phyloP scores from a whole-genome alignment of 164 flowering plant genomes.

The Warburgia ugandensis region DNA sequence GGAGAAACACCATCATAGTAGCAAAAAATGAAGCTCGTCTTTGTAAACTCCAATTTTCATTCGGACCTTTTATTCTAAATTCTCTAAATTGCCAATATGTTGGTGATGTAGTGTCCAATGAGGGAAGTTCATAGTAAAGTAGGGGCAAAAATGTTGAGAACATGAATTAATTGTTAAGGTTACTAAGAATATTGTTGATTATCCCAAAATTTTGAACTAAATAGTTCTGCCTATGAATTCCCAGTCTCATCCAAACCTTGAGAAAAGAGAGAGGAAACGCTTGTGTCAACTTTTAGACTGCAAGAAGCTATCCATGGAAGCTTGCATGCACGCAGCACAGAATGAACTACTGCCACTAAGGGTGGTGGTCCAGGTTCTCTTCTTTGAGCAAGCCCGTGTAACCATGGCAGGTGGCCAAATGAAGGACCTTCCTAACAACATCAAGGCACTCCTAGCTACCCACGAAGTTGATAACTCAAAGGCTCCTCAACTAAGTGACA shows the following conservation, averaged over 20 bases:
- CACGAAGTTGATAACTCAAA: conserved; percentile 38
- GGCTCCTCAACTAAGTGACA: conserved; percentile 21
- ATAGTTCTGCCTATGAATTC: neutral
- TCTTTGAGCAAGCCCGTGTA: conserved; percentile 84
- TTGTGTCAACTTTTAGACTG: conserved; percentile 83
- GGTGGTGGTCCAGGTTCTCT: conserved; percentile 93
- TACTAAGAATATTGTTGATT: no score
- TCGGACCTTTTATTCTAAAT: no score
- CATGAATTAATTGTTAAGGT: no score
- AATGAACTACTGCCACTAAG: conserved; percentile 88
- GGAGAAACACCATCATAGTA: no score
- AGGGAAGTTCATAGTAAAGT: no score
- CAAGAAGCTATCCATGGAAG: conserved; percentile 86
- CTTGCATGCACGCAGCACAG: conserved; percentile 93
- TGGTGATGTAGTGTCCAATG: no score
- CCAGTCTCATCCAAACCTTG: conserved; percentile 77
- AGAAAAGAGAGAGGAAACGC: conserved; percentile 79
- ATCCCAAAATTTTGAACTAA: neutral
- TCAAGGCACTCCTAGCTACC: conserved; percentile 62
- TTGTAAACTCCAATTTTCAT: no score
- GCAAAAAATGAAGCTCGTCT: no score
- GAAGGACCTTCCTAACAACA: conserved; percentile 56
- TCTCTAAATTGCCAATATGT: no score
- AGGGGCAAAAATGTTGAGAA: no score
- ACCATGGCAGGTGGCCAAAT: conserved; percentile 55